These are phyloP conservation scores for Zoysia japonica DNA, from an alignment of 176 grass and related monocot genomes.

Conservation along the genomic window DNA sequence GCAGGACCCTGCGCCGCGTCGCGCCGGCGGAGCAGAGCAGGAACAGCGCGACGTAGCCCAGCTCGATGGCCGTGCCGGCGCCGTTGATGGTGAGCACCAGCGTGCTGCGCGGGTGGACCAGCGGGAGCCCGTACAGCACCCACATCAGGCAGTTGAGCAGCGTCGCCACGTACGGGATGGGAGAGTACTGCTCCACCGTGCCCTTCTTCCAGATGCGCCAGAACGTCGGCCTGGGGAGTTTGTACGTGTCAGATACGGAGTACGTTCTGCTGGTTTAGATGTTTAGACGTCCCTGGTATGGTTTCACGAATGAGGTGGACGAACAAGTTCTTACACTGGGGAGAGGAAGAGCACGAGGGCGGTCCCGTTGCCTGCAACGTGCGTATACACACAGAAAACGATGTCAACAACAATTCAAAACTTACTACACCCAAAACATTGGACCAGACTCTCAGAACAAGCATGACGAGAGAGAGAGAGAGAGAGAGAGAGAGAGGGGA, in stretches of 20 bases:
- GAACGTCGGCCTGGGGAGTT: constrained; percentile 73
- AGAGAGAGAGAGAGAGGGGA: neutral
- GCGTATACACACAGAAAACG: too few relatives aligned
- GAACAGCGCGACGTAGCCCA: constrained; percentile 80
- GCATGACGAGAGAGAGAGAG: neutral
- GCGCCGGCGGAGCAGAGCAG: constrained; percentile 60
- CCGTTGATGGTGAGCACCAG: constrained; percentile 98
- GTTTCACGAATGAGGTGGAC: too few relatives aligned
- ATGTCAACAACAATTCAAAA: too few relatives aligned
- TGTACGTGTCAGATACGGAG: too few relatives aligned
- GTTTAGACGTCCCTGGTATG: too few relatives aligned
- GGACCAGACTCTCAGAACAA: neutral
- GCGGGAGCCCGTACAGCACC: constrained; percentile 85
- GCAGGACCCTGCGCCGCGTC: constrained; percentile 50
- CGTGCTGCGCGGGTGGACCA: constrained; percentile 88
- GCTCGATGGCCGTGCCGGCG: constrained; percentile 77
- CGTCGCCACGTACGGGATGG: constrained; percentile 83
- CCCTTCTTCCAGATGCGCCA: constrained; percentile 78
- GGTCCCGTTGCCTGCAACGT: constrained; percentile 81
- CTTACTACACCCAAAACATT: neutral
- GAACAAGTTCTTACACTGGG: constrained; percentile 68
- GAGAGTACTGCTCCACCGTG: constrained; percentile 88
- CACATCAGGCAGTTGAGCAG: constrained; percentile 99
- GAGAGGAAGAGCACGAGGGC: constrained; percentile 85
- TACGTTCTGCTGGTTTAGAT: too few relatives aligned